Evolutionary conservation across 1,284 basidiomycete species (phyloP), one percentile per base, ranked within the genome.

Genomic region (Puccinia horiana): DNA sequence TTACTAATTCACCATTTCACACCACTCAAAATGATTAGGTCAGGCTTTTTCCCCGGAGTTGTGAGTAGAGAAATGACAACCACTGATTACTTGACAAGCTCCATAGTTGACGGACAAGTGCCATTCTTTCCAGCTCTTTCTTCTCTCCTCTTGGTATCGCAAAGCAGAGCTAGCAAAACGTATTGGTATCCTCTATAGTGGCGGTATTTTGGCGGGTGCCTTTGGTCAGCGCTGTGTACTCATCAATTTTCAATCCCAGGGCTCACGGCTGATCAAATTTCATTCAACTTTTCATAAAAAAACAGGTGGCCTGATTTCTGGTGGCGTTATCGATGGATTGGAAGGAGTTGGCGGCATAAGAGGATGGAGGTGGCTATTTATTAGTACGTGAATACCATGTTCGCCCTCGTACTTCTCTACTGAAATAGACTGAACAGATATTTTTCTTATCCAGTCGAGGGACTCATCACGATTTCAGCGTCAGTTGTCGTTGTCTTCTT

Each of bases 361-460:
- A 0, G 82, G 73, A 6, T 86, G 85, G 85, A 63, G 79, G n/a
- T 86, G 86, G 86, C 76, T 86, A 3, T 86, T 86, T 76, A 85
- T 86, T 54, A 82, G 86, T 76, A 44, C 29, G 49, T 56, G 20
- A 47, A n/a, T 54, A 5, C 23, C 52, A 6, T 58, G n/a, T 29
- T 32, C 29, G 4, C 65, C 29, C 20, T 65, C 29, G 35, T 18
- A 23, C 2, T 61, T 35, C 20, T 61, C 35, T 32, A 61, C 14
- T 14, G 29, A 61, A 61, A 8, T 42, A 23, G 6, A 37, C 56
- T 76, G 12, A 42, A 44, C n/a, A 42, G 29, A n/a, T 23, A 32
- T 67, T 54, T 54, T 32, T 5, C 32, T 26, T 16, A 2, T 9
- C 42, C 16, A 79, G 76, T 79, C 35, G 76, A 79, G 58, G 76